Evolutionary conservation across 495 filamentous ascomycete genomes (phyloP).

Genomic region (Antarctomyces pellizariae): DNA sequence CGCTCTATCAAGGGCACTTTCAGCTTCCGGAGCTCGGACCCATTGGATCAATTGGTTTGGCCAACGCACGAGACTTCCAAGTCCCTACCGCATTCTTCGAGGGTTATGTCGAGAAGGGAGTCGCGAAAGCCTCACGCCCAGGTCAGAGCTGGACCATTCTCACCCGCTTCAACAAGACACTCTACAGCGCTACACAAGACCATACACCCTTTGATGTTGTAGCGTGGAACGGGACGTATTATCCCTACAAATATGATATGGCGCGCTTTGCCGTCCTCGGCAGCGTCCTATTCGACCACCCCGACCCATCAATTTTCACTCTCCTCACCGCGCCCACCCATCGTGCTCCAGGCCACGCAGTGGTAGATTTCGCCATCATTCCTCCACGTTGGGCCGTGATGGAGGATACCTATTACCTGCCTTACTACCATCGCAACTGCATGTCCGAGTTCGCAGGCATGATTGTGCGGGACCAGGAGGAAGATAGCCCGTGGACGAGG

Average conservation of each 20-base stretch:
- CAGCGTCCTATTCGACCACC: conserved; percentile 52
- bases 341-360: conserved; percentile 33
- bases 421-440: conserved; percentile 57
- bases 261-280: conserved; percentile 60
- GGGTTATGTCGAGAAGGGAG: conserved; percentile 12
- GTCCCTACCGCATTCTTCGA: conserved; percentile 38
- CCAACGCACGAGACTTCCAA: conserved; percentile 50
- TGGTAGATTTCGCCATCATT: conserved; percentile 71
- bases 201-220: conserved; percentile 71
- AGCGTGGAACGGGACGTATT: conserved; percentile 61
- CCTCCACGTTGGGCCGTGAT: conserved; percentile 60
- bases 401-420: conserved; percentile 60
- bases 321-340: conserved; percentile 49
- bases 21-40: conserved; percentile 46
- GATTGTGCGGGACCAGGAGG: conserved; percentile 34
- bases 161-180: conserved; percentile 36
- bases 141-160: conserved; percentile 24
- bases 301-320: conserved; percentile 64
- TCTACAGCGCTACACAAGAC: conserved; percentile 36
- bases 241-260: conserved; percentile 76
- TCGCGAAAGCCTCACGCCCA: too few species aligned
- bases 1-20: conserved; percentile 45
- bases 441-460: conserved; percentile 40
- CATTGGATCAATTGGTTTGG: conserved; percentile 44
- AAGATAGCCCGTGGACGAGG: conserved; percentile 8